Evolutionary conservation across 2,329 filamentous ascomycete genomes (phyloP).

Genomic region (Ascomycota sp.): DNA sequence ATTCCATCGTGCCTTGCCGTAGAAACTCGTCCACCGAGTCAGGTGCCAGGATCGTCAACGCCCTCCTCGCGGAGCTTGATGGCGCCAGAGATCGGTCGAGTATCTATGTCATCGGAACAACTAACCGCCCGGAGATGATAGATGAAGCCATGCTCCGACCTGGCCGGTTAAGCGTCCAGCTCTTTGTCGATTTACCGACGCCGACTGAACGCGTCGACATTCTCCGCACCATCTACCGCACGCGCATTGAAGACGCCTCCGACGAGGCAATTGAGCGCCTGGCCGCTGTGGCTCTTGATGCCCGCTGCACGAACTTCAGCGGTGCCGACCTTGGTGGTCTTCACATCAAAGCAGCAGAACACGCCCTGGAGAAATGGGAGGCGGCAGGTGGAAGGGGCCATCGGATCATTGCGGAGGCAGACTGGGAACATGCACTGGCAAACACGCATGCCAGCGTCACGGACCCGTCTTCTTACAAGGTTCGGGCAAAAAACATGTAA

Average conservation of each 20-base stretch:
- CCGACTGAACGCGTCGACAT: constrained; percentile 70
- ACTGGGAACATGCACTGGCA: constrained; percentile 32
- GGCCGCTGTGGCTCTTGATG: constrained; percentile 42
- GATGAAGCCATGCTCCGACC: constrained; percentile 88
- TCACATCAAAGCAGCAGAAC: constrained; percentile 27
- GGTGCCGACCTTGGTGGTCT: constrained; percentile 37
- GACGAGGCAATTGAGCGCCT: constrained; percentile 32
- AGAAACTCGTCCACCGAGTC: constrained; percentile 65
- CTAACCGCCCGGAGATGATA: constrained; percentile 90
- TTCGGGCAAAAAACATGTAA: neutral
- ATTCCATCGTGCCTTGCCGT: constrained; percentile 72
- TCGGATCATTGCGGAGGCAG: constrained; percentile 13
- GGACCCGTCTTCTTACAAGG: constrained; percentile 20
- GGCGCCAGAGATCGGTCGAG: constrained; percentile 61
- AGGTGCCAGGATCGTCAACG: constrained; percentile 79
- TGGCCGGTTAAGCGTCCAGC: constrained; percentile 67
- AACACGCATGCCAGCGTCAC: constrained; percentile 29
- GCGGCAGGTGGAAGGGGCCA: constrained; percentile 6
- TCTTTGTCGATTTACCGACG: constrained; percentile 75
- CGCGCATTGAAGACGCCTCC: constrained; percentile 12
- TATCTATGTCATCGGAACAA: constrained; percentile 87
- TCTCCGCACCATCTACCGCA: constrained; percentile 43
- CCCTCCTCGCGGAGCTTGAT: constrained; percentile 82
- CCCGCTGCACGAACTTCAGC: constrained; percentile 56
- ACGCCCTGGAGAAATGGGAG: constrained; percentile 22